Conservation (phyloP, 768 basidiomycete genomes). For the Lentinus brumalis region DNA sequence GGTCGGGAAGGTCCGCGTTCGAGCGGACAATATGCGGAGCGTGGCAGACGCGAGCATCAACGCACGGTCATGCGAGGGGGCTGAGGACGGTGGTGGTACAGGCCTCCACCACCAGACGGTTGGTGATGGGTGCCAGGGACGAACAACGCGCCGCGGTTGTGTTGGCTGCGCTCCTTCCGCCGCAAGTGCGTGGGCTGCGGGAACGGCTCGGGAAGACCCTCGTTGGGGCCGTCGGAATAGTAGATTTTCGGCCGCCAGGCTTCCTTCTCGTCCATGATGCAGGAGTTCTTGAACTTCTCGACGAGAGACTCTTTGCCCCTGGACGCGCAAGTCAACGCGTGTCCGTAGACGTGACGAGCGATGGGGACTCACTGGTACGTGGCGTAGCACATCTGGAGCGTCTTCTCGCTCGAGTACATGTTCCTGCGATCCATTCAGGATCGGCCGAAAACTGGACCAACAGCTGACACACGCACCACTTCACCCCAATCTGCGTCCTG, state of each 20-base stretch:
- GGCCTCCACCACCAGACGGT: slow-evolving; percentile 10
- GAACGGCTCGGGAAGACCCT: slow-evolving; percentile 80
- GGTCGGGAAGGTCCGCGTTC: no score
- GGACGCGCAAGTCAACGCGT: not conserved
- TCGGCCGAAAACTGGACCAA: not conserved
- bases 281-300: slow-evolving; percentile 90
- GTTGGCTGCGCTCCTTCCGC: slow-evolving; percentile 81
- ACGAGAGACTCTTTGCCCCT: slow-evolving; percentile 90
- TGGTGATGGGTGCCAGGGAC: slow-evolving; percentile 35
- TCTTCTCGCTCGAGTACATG: slow-evolving; percentile 89
- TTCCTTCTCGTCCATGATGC: slow-evolving; percentile 86
- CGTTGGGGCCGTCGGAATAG: slow-evolving; percentile 70
- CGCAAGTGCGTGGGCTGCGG: slow-evolving; percentile 79
- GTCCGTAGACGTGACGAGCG: not conserved
- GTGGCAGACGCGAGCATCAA: not conserved
- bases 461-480: slow-evolving; percentile 57
- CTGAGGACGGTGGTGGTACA: slow-evolving; percentile 20
- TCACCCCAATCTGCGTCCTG: slow-evolving; percentile 70
- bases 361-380: slow-evolving; percentile 77
- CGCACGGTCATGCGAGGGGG: slow-evolving; percentile 16
- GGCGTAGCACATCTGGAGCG: slow-evolving; percentile 89
- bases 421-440: slow-evolving; percentile 54
- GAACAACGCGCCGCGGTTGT: slow-evolving; percentile 74
- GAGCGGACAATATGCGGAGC: not conserved
- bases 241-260: slow-evolving; percentile 86